These are phyloP conservation scores for Quercus phellos DNA, from an alignment of 331 rosid species.

Conservation along the genomic window DNA sequence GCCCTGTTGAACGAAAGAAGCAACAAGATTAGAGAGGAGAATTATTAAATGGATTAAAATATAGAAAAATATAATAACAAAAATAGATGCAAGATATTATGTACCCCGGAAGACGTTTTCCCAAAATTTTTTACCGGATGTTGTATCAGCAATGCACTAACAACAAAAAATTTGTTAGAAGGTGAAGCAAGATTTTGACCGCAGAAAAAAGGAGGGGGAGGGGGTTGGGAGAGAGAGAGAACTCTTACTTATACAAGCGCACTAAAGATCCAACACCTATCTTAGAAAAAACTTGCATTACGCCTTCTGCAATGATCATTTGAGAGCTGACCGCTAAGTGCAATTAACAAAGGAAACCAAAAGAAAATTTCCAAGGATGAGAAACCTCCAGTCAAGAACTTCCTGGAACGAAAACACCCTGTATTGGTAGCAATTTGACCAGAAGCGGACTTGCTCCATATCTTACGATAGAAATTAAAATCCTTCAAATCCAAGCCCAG, in stretches of 20 bases:
- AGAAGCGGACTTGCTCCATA: slow-evolving; percentile 72
- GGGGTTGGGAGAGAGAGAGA: neutral
- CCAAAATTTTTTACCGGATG: slow-evolving; percentile 50
- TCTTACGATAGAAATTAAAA: slow-evolving; percentile 41
- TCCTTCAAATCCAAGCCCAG: slow-evolving; percentile 47
- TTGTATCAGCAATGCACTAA: slow-evolving; percentile 75
- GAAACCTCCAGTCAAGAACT: slow-evolving; percentile 97
- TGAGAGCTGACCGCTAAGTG: slow-evolving; percentile 75
- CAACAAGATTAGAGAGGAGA: neutral
- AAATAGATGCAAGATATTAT: neutral
- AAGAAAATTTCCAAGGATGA: slow-evolving; percentile 82
- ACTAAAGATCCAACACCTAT: slow-evolving; percentile 81
- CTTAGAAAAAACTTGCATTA: slow-evolving; percentile 73
- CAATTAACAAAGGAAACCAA: slow-evolving; percentile 91
- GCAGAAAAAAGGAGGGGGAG: neutral
- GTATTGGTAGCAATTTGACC: slow-evolving; percentile 75
- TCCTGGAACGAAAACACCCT: slow-evolving; percentile 86
- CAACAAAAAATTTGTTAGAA: slow-evolving; percentile 23
- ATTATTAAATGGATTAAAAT: neutral
- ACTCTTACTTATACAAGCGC: slow-evolving; percentile 68
- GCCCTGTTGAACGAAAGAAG: slow-evolving; percentile 42
- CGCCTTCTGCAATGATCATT: slow-evolving; percentile 74
- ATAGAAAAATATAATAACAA: neutral
- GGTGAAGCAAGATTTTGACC: neutral
- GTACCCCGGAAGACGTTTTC: slow-evolving; percentile 62